Conservation (phyloP, 345 rosid species). For the Eucalyptus fibrosa region DNA sequence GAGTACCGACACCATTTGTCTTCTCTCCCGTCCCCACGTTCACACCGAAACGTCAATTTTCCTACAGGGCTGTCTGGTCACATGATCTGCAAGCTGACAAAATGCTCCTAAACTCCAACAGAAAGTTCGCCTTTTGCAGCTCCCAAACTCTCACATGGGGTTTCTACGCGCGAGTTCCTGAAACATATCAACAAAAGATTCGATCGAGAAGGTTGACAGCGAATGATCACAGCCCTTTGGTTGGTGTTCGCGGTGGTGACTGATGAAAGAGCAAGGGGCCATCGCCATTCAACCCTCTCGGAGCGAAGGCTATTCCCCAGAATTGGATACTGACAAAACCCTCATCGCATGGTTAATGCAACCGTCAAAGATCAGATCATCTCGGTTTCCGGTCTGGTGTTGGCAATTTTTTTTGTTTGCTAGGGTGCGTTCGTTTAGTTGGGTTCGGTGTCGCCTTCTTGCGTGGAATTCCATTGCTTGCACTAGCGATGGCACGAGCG, state of each 20-base stretch:
- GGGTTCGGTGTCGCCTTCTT: background rate
- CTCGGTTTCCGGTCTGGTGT: background rate
- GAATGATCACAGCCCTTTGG: background rate
- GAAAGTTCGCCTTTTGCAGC: background rate
- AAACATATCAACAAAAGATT: background rate
- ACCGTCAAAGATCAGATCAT: background rate
- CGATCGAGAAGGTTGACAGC: background rate
- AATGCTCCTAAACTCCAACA: background rate
- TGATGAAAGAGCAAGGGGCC: background rate
- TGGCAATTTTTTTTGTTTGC: background rate
- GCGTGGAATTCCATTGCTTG: background rate
- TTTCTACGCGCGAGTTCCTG: background rate
- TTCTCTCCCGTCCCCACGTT: background rate
- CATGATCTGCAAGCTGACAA: background rate
- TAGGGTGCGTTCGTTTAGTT: background rate
- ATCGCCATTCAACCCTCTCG: background rate
- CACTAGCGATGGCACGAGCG: background rate
- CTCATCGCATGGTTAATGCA: background rate
- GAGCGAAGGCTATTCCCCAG: background rate
- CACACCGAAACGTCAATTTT: background rate
- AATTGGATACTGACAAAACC: background rate
- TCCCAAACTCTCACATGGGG: background rate
- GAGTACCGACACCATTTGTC: background rate
- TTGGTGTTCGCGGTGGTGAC: background rate
- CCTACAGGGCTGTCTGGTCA: background rate